Conservation (phyloP, 768 basidiomycete species). For the Coprinopsis marcescibilis region DNA sequence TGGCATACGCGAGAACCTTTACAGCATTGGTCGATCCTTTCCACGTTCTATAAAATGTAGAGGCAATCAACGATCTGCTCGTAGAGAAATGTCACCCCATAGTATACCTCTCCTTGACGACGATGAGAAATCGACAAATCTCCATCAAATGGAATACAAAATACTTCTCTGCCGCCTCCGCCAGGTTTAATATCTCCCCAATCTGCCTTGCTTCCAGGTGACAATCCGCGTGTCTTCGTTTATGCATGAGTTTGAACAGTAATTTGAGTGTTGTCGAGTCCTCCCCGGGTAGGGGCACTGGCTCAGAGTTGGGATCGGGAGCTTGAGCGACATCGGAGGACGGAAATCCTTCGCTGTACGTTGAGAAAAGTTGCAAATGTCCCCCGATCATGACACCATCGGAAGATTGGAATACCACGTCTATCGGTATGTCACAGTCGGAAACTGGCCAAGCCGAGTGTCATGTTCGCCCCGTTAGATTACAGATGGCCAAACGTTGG, state of each 20-base stretch:
- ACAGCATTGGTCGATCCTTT: neutral
- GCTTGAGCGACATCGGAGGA: neutral
- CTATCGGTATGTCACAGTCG: neutral
- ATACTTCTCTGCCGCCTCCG: constrained; percentile 12
- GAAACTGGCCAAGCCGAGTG: no score
- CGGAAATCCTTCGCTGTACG: constrained; percentile 4
- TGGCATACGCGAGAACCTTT: neutral
- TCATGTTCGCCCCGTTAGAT: no score
- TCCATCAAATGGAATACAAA: constrained; percentile 4
- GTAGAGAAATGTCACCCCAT: neutral
- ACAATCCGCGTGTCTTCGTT: neutral
- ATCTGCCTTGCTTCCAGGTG: neutral
- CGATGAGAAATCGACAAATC: constrained; percentile 1
- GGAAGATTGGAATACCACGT: constrained; percentile 1
- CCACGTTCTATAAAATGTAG: neutral
- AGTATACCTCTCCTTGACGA: no score
- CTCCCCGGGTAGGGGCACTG: constrained; percentile 3
- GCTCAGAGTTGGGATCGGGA: neutral
- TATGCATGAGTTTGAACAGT: constrained; percentile 10
- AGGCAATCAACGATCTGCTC: neutral
- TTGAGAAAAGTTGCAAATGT: neutral
- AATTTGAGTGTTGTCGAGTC: neutral
- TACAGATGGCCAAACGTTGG: no score
- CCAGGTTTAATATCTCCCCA: neutral
- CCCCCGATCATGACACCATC: neutral